These are phyloP conservation scores for Apiospora malaysiana DNA, from an alignment of 2,329 filamentous ascomycete species.

Conservation along the genomic window DNA sequence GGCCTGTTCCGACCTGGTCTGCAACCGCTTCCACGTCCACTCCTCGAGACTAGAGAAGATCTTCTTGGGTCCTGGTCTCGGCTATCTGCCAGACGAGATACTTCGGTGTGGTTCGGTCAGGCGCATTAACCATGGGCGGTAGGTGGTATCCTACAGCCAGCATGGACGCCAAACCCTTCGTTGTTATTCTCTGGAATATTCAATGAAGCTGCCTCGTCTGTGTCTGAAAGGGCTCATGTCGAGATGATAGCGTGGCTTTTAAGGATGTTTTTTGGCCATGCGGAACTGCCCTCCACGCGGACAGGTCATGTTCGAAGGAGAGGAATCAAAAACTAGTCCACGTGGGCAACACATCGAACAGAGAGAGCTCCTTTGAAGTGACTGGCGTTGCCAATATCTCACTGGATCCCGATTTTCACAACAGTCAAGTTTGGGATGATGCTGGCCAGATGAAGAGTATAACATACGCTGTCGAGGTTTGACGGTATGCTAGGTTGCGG, in stretches of 20 bases:
- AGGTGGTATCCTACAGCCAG: slow-evolving; percentile 48
- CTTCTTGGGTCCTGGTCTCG: slow-evolving; percentile 49
- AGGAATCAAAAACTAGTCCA: slow-evolving; percentile 94
- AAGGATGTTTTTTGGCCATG: slow-evolving; percentile 93
- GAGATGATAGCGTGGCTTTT: slow-evolving; percentile 84
- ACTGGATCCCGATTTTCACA: slow-evolving; percentile 38
- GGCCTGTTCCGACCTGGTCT: not conserved
- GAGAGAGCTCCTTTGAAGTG: slow-evolving; percentile 62
- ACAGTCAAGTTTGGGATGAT: slow-evolving; percentile 32
- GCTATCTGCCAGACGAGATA: slow-evolving; percentile 52
- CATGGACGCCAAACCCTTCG: slow-evolving; percentile 55
- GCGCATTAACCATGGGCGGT: slow-evolving; percentile 61
- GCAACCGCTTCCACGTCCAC: slow-evolving; percentile 32
- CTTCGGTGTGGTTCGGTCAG: slow-evolving; percentile 56
- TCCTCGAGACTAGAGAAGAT: slow-evolving; percentile 34
- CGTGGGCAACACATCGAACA: slow-evolving; percentile 84
- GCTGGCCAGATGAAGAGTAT: slow-evolving; percentile 27
- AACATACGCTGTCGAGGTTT: slow-evolving; percentile 22
- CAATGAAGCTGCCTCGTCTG: slow-evolving; percentile 52
- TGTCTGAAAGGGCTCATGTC: slow-evolving; percentile 45
- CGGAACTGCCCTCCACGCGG: slow-evolving; percentile 66
- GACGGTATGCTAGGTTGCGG: slow-evolving; percentile 31
- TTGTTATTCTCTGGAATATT: slow-evolving; percentile 36
- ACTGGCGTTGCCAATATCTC: slow-evolving; percentile 28
- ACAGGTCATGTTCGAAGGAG: slow-evolving; percentile 54